Base-by-base conservation (phyloP, 306 rosid species). In the Vigna mungo region DNA sequence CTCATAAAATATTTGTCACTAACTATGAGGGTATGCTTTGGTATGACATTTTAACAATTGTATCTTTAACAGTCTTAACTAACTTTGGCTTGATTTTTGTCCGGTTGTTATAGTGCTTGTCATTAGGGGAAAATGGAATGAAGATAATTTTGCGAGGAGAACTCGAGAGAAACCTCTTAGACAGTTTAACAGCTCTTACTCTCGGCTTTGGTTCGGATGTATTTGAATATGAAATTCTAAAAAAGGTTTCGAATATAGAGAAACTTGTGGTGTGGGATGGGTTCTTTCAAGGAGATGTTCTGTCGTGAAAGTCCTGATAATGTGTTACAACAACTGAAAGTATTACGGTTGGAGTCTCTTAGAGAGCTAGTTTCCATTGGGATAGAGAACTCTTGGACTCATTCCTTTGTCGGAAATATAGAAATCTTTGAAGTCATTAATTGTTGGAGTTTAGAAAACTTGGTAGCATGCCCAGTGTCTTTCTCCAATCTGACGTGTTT, bases 211-310 rank as follows among this genome's bases (percentile, higher is more conserved):
- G 12, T 51, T 55, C 0, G 0, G 11, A 12, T 7, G 41, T 7
- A 55, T 52, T 72, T 7, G 41, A 23, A 20, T 20, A 4, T 20
- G 41, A 3, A 55, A 18, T 55, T 39, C 25, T 72, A 36, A 25
- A 20, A 20, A 1, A 36, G 2, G 18, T 36, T 20, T 52, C 65
- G 2, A 37, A 71, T 20, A 71, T 54, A 6, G 76, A 71, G 23
- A 20, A 34, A 14, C 68, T 62, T 62, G 47, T 1, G 47, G 46
- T 62, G 23, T 0, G 20, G 11, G 0, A 13, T 55, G 0, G 0
- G 54, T 72, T 21, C 53, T 53, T 20, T 72, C 5, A 37, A 72
- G 15, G n/a, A 53, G 64, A 54, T 71, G 7, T 71, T 71, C 37
- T 34, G 39, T 6, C 1, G 0, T 71, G 15, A 0, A 6, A 30